phyloP scores from a whole-genome alignment of 1,139 yeast species.

The Suhomyces bolitotheri region DNA sequence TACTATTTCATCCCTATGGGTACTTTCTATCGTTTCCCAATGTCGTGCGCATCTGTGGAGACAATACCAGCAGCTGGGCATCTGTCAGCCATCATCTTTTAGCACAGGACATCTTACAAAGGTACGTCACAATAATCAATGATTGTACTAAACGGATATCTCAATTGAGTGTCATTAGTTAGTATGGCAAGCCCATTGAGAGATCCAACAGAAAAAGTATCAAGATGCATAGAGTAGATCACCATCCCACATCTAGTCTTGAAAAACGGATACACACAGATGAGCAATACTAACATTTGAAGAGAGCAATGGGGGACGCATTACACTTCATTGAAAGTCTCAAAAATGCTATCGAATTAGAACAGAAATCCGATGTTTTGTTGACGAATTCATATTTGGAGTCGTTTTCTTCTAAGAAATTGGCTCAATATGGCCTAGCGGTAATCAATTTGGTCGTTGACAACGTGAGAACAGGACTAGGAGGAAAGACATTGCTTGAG shows the following conservation, averaged over 20 bases:
- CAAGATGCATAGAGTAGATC: slow-evolving; percentile 25
- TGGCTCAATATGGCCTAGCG: slow-evolving; percentile 74
- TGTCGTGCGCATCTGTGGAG: too few species aligned
- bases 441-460: slow-evolving; percentile 61
- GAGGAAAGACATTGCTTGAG: slow-evolving; percentile 74
- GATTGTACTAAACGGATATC: too few species aligned
- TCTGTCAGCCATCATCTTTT: too few species aligned
- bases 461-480: slow-evolving; percentile 72
- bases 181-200: slow-evolving; percentile 5
- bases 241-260: slow-evolving; percentile 20
- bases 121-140: too few species aligned
- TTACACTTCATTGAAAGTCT: slow-evolving; percentile 38
- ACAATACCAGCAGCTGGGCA: too few species aligned
- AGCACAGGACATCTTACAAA: too few species aligned
- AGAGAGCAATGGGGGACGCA: slow-evolving; percentile 3
- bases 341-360: slow-evolving; percentile 53
- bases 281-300: slow-evolving; percentile 9
- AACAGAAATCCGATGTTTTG: slow-evolving; percentile 59
- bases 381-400: slow-evolving; percentile 52
- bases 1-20: too few species aligned
- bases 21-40: too few species aligned
- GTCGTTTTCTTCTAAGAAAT: slow-evolving; percentile 58
- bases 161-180: slow-evolving; percentile 4
- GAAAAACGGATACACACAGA: slow-evolving; percentile 35
- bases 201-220: slow-evolving; percentile 20